These are phyloP conservation scores for Mycena alexandri DNA, from an alignment of 768 basidiomycete genomes.

Conservation along the genomic window DNA sequence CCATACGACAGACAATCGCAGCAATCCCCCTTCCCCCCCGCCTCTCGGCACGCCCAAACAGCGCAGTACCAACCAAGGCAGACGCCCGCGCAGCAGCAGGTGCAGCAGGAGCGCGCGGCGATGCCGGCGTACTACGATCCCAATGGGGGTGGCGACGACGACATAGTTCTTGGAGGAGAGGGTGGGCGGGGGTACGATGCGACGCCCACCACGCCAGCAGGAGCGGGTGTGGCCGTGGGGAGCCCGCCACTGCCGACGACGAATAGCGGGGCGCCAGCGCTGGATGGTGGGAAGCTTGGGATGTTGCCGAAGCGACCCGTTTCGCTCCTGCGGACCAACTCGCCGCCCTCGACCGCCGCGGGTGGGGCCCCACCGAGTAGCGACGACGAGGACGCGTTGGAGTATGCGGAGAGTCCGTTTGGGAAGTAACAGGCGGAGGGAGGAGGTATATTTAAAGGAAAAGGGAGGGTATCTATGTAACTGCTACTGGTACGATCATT, in stretches of 20 bases:
- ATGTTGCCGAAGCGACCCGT: constrained; percentile 83
- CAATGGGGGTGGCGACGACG: constrained; percentile 36
- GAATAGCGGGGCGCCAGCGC: constrained; percentile 38
- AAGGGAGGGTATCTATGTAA: neutral
- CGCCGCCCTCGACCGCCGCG: constrained; percentile 39
- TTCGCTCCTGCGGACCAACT: constrained; percentile 59
- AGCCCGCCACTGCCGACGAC: constrained; percentile 37
- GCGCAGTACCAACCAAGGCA: constrained; percentile 29
- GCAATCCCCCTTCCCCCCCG: neutral
- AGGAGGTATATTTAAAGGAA: constrained; percentile 31
- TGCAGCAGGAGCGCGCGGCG: constrained; percentile 37
- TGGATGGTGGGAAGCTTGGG: constrained; percentile 69
- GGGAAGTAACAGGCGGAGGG: constrained; percentile 55
- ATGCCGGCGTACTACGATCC: constrained; percentile 52
- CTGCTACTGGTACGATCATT: neutral
- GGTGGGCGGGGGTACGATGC: constrained; percentile 33
- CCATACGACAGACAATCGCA: no score
- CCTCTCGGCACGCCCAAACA: constrained; percentile 30
- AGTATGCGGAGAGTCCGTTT: constrained; percentile 83
- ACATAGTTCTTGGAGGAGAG: neutral
- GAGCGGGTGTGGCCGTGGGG: neutral
- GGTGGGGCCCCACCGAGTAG: constrained; percentile 40
- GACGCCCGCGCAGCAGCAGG: constrained; percentile 13
- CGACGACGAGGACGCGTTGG: constrained; percentile 66
- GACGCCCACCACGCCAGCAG: neutral